Evolutionary conservation across 1,139 yeast genomes (phyloP).

Genomic region (Debaryomycetaceae sp.): DNA sequence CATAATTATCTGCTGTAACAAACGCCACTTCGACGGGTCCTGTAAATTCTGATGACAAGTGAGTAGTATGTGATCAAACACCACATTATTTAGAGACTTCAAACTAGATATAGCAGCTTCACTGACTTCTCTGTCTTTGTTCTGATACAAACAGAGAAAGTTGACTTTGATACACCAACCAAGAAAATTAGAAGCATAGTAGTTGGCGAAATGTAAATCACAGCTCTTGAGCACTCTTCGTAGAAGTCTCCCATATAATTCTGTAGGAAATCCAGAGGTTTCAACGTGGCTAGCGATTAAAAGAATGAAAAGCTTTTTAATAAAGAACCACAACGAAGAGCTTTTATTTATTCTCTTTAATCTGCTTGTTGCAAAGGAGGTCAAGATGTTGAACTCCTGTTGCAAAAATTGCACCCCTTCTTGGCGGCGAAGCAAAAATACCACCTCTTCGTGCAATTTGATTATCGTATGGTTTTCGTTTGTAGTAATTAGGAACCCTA

Average conservation of each 20-base stretch:
- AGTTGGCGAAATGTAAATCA: constrained; percentile 39
- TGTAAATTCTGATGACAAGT: constrained; percentile 21
- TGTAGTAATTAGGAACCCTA: constrained; percentile 37
- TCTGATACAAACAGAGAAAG: neutral
- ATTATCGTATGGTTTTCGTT: constrained; percentile 40
- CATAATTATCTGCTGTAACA: constrained; percentile 7
- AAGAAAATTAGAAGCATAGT: constrained; percentile 35
- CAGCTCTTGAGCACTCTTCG: constrained; percentile 28
- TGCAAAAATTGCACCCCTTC: constrained; percentile 10
- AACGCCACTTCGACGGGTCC: constrained; percentile 37
- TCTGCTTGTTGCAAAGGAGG: constrained; percentile 31
- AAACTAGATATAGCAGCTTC: neutral
- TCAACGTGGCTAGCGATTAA: constrained; percentile 10
- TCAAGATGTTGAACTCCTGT: constrained; percentile 28
- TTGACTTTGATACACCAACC: constrained; percentile 26
- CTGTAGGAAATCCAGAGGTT: neutral
- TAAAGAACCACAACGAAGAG: constrained; percentile 37
- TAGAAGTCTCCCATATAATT: constrained; percentile 9
- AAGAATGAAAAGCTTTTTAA: constrained; percentile 26
- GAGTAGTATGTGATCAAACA: constrained; percentile 6
- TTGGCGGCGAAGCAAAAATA: constrained; percentile 13
- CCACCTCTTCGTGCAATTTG: constrained; percentile 25
- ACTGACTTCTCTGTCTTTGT: neutral
- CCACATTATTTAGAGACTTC: constrained; percentile 1
- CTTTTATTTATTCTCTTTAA: constrained; percentile 41